These are phyloP conservation scores for Pleurotus pulmonarius DNA, from an alignment of 768 basidiomycete species.

Conservation along the genomic window DNA sequence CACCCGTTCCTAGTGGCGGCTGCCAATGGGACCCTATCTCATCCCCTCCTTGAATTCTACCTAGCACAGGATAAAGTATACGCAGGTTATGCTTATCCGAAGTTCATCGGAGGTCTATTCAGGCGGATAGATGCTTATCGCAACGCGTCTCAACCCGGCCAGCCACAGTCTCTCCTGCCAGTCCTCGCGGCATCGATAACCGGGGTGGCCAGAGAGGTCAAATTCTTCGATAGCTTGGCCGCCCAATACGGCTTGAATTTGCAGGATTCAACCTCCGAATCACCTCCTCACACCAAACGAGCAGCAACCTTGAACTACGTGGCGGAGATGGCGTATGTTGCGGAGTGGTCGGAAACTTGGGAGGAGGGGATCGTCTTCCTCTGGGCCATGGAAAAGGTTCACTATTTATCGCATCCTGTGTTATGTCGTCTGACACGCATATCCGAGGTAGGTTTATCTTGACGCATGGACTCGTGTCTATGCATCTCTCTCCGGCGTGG, in stretches of 20 bases:
- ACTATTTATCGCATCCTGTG: neutral
- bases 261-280: constrained; percentile 46
- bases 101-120: constrained; percentile 66
- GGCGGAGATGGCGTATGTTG: constrained; percentile 62
- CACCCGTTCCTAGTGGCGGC: constrained; percentile 62
- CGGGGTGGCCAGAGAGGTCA: constrained; percentile 53
- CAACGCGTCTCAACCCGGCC: constrained; percentile 38
- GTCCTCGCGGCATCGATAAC: constrained; percentile 35
- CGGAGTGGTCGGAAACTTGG: constrained; percentile 34
- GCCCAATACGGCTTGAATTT: constrained; percentile 40
- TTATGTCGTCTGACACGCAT: neutral
- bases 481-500: constrained; percentile 10
- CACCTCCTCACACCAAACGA: constrained; percentile 58
- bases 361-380: constrained; percentile 69
- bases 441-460: constrained; percentile 57
- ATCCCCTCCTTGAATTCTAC: constrained; percentile 52
- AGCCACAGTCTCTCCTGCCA: constrained; percentile 30
- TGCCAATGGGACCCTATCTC: constrained; percentile 45
- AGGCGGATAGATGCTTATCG: constrained; percentile 50
- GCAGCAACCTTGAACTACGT: constrained; percentile 68
- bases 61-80: constrained; percentile 74
- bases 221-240: constrained; percentile 58
- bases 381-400: constrained; percentile 78
- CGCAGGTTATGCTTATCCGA: constrained; percentile 70
- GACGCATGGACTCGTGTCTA: constrained; percentile 61